A percentile compares a stretch with the other conserved stretches of the same genome.
Conservation (phyloP, 352 stramenopile genomes). For the Phytophthora tentaculata region DNA sequence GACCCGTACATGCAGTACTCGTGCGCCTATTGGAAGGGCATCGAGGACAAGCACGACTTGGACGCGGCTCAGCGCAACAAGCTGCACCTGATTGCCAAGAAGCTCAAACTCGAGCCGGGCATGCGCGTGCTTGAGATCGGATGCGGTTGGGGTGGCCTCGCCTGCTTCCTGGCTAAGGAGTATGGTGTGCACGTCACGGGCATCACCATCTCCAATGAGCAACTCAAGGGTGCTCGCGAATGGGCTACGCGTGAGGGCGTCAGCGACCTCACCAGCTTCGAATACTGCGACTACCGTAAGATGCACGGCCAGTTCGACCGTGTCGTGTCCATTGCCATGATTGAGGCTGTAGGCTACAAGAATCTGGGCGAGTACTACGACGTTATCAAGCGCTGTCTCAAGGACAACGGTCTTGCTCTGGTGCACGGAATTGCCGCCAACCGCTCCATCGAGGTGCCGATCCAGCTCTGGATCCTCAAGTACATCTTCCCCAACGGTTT, state of each 20-base stretch:
- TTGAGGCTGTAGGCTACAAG: conserved; percentile 90
- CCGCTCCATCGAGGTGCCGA: conserved; percentile 83
- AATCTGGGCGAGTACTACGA: conserved; percentile 89
- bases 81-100: conserved; percentile 87
- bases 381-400: conserved; percentile 83
- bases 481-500: conserved; percentile 93
- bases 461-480: conserved; percentile 90
- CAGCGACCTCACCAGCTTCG: conserved; percentile 86
- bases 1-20: conserved; percentile 91
- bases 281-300: conserved; percentile 92
- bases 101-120: conserved; percentile 84
- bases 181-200: conserved; percentile 88
- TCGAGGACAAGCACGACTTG: conserved; percentile 74
- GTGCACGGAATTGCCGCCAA: conserved; percentile 88
- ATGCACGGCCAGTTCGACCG: conserved; percentile 90
- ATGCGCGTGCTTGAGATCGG: conserved; percentile 91
- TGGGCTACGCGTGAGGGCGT: conserved; percentile 82
- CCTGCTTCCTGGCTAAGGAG: conserved; percentile 88
- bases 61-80: conserved; percentile 89
- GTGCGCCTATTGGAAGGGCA: conserved; percentile 85
- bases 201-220: conserved; percentile 92
- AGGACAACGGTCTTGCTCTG: conserved; percentile 74
- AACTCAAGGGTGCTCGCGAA: conserved; percentile 86
- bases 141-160: conserved; percentile 90
- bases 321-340: conserved; percentile 90